phyloP scores from a whole-genome alignment of 192 early-diverging fungal genomes.

The Piromyces finnis region DNA sequence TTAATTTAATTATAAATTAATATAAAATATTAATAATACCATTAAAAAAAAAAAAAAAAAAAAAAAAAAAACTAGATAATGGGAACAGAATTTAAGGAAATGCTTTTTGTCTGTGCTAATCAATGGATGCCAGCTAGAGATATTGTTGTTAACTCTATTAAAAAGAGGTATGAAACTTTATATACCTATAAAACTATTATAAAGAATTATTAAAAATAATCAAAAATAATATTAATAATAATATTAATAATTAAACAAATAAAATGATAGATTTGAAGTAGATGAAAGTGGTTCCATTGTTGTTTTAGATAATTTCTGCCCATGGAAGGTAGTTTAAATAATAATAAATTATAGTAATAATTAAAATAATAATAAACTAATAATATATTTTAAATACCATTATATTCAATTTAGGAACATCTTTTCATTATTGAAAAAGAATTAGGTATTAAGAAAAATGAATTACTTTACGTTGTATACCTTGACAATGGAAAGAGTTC shows the following conservation, averaged over 20 bases:
- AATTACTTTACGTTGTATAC: neutral
- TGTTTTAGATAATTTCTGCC: slow-evolving; percentile 64
- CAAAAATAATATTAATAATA: no score
- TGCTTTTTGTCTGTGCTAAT: slow-evolving; percentile 1
- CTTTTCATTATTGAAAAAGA: neutral
- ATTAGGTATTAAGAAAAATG: neutral
- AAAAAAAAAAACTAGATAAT: neutral
- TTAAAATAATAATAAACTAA: no score
- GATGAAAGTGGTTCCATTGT: slow-evolving; percentile 63
- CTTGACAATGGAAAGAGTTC: neutral
- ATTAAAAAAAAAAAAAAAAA: no score
- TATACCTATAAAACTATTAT: no score
- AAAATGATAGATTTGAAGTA: slow-evolving; percentile 17
- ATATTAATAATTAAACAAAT: no score
- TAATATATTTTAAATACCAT: no score
- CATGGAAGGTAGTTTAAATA: slow-evolving; percentile 56
- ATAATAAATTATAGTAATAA: no score
- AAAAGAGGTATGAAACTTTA: slow-evolving; percentile 1
- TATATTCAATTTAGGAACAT: neutral
- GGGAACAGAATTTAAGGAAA: neutral
- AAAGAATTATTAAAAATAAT: no score
- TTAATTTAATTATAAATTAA: no score
- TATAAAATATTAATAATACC: no score
- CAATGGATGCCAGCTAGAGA: slow-evolving; percentile 80
- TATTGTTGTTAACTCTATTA: slow-evolving; percentile 60